Conservation (phyloP, 352 stramenopile genomes). For the Phytophthora uliginosa region DNA sequence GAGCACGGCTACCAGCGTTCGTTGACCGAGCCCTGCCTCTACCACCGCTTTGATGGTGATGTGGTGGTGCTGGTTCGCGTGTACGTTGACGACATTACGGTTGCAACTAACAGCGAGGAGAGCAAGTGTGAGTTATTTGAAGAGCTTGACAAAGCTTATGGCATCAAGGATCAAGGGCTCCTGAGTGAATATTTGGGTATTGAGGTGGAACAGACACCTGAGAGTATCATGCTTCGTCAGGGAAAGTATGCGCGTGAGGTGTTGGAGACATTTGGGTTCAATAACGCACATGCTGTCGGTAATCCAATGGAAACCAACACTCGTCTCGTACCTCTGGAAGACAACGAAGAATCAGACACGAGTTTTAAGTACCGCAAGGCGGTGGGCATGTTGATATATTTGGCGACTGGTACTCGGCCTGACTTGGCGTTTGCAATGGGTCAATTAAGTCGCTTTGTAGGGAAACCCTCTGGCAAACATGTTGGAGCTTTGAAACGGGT, state of each 20-base stretch:
- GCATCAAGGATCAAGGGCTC: not conserved
- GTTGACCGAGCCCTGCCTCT: no score
- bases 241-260: not conserved
- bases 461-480: not conserved
- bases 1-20: no score
- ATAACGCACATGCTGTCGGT: not conserved
- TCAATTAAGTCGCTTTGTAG: not conserved
- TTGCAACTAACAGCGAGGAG: no score
- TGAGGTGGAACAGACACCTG: not conserved
- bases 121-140: conserved; percentile 2
- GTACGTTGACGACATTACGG: no score
- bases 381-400: not conserved
- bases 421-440: not conserved
- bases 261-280: not conserved
- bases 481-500: not conserved
- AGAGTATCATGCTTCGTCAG: not conserved
- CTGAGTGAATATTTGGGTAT: not conserved
- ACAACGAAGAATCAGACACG: no score
- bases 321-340: not conserved
- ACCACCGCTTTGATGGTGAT: no score
- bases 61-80: no score
- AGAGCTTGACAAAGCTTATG: no score
- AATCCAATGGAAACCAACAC: not conserved
- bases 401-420: not conserved
- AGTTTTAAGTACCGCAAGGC: no score